Percentiles rank a stretch among this genome's conserved stretches.
These are phyloP conservation scores for Xanthoconium purpureum DNA, from an alignment of 768 basidiomycete genomes.

Conservation along the genomic window DNA sequence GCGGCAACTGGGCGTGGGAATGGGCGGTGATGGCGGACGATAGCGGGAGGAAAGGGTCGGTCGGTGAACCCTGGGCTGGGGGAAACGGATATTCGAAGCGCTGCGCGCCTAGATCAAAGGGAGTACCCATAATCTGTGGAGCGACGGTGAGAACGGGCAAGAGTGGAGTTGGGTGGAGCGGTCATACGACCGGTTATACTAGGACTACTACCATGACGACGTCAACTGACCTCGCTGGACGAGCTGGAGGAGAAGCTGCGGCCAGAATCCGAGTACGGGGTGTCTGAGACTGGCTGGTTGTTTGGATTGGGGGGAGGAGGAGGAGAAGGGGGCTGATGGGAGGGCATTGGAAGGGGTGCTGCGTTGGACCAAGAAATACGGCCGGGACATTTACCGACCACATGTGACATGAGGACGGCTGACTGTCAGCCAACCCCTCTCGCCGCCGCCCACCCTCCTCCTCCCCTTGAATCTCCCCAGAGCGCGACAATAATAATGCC, in stretches of 20 bases:
- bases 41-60: slow-evolving; percentile 24
- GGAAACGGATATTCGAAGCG: slow-evolving; percentile 35
- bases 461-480: background rate
- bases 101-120: slow-evolving; percentile 33
- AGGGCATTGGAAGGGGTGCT: slow-evolving; percentile 18
- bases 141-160: too few relatives aligned
- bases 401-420: background rate
- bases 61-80: slow-evolving; percentile 28
- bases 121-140: slow-evolving; percentile 32
- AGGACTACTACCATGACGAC: too few relatives aligned
- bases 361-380: slow-evolving; percentile 4
- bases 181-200: too few relatives aligned
- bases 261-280: slow-evolving; percentile 30
- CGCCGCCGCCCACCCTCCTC: background rate
- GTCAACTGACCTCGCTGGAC: slow-evolving; percentile 30
- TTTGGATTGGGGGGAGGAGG: slow-evolving; percentile 1
- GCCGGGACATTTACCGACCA: slow-evolving; percentile 4
- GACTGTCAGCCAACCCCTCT: too few relatives aligned
- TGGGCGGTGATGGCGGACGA: slow-evolving; percentile 21
- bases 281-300: slow-evolving; percentile 5
- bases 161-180: too few relatives aligned
- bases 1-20: slow-evolving; percentile 23
- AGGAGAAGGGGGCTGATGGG: slow-evolving; percentile 8
- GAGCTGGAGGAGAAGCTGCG: slow-evolving; percentile 31
- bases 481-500: background rate